Evolutionary conservation across 225 moss, liverwort and hornwort species (phyloP), one percentile per base, ranked within the genome.

Genomic region (Asterella californica): DNA sequence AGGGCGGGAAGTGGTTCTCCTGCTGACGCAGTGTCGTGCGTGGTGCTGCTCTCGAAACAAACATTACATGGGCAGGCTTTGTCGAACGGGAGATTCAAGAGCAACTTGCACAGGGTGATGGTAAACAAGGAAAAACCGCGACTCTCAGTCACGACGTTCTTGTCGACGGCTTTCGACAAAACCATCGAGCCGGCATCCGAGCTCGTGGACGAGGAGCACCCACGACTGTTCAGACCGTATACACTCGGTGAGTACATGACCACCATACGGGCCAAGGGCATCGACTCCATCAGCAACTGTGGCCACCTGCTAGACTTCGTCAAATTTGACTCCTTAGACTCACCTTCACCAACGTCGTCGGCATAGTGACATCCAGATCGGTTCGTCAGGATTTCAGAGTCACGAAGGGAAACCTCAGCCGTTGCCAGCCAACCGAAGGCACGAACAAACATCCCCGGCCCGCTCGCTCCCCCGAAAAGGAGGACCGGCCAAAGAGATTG

Each of bases 21-120:
- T 48, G 78, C 30, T 21, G 25, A 17, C 24, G 32, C 17, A 25
- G 22, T 64, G 6, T 37, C 45, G 10, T 69, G 21, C 5, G 15
- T n/a, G 21, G 61, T 36, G 45, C 32, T 33, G 15, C 0, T 22
- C 5, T 79, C 10, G 15, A 24, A 55, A 4, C 21, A n/a, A 15
- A 15, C 53, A 1, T 77, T 18, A 24, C 36, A 70, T 5, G 30
- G 19, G 64, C 80, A 92, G 91, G 88, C 90, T 6, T 33, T 92
- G 82, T 90, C 88, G 79, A 92, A 92, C 63, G 86, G 84, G 15
- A 75, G 83, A 76, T 92, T 89, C 82, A 90, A 84, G 77, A 90
- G 91, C 70, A 89, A 90, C 65, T 49, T 89, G 70, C 91, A 92
- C 77, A 72, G 90, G 67, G 90, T 88, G 46, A 79, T 86, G 17